Percentiles rank a stretch among this genome's conserved stretches.
Conservation (phyloP, 805 yeast species). For the Barnettozyma salicaria region DNA sequence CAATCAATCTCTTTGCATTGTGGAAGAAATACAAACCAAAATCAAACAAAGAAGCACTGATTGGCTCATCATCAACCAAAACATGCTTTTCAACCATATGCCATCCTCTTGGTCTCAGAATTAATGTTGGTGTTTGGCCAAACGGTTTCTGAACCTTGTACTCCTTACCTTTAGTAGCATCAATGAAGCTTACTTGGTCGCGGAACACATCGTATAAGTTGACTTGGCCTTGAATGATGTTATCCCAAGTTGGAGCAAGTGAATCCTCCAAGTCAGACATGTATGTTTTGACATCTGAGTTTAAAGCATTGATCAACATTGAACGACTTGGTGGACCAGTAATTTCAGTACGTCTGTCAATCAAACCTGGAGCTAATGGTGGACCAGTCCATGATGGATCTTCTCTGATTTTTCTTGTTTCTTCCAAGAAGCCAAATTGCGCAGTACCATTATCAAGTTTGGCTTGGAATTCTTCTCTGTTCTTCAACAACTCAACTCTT, state of each 20-base stretch:
- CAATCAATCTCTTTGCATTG: constrained; percentile 58
- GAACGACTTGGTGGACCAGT: constrained; percentile 85
- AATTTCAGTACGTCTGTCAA: constrained; percentile 72
- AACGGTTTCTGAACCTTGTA: constrained; percentile 33
- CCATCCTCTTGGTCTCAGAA: constrained; percentile 88
- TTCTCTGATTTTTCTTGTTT: constrained; percentile 59
- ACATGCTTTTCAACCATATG: constrained; percentile 74
- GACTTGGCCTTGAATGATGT: constrained; percentile 75
- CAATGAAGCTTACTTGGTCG: constrained; percentile 49
- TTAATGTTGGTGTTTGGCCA: constrained; percentile 58
- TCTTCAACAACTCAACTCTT: constrained; percentile 51
- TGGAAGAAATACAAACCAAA: constrained; percentile 75
- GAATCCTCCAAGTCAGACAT: constrained; percentile 87
- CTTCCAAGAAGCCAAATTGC: constrained; percentile 51
- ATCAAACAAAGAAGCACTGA: constrained; percentile 75
- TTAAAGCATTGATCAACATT: constrained; percentile 78
- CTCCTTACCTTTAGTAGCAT: constrained; percentile 38
- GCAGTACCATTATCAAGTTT: constrained; percentile 45
- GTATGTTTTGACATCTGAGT: constrained; percentile 72
- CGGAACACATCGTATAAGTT: constrained; percentile 72
- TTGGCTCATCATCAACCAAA: constrained; percentile 65
- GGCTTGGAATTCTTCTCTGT: constrained; percentile 55
- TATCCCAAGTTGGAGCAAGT: constrained; percentile 80
- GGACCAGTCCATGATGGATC: constrained; percentile 76
- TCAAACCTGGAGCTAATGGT: constrained; percentile 64